A percentile compares a stretch with the other conserved stretches of the same genome.
phyloP scores from a whole-genome alignment of 352 stramenopile species.

The Globisporangium okanoganense region DNA sequence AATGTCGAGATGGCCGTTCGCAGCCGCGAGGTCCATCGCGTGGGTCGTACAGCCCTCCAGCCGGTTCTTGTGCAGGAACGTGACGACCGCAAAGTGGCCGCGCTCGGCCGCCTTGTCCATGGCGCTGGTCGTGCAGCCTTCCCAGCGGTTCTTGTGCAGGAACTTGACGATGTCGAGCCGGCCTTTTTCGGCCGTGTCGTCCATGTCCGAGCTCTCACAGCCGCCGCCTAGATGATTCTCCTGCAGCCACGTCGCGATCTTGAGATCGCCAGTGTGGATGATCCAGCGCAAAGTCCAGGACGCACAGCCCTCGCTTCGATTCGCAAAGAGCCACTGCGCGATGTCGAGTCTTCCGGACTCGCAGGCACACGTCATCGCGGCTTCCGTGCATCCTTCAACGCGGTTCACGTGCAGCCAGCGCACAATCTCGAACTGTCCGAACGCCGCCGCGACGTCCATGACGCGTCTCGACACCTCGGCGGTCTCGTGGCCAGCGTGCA shows the following conservation, averaged over 20 bases:
- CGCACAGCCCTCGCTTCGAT: conserved; percentile 16
- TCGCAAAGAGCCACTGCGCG: conserved; percentile 18
- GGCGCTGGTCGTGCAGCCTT: conserved; percentile 18
- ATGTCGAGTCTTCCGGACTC: conserved; percentile 20
- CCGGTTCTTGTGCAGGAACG: conserved; percentile 26
- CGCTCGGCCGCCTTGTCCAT: conserved; percentile 33
- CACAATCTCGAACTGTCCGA: conserved; percentile 23
- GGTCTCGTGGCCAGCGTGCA: conserved; percentile 15
- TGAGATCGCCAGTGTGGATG: conserved; percentile 9
- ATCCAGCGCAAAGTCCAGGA: conserved; percentile 18
- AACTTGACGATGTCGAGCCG: conserved; percentile 25
- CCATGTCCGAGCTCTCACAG: conserved; percentile 15
- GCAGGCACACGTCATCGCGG: conserved; percentile 16
- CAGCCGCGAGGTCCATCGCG: conserved; percentile 25
- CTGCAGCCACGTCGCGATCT: conserved; percentile 9
- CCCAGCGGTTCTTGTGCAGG: conserved; percentile 12
- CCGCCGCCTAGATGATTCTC: conserved; percentile 4
- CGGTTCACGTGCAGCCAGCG: conserved; percentile 24
- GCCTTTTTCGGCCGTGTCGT: conserved; percentile 24
- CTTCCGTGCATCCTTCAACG: conserved; percentile 13
- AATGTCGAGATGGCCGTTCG: conserved; percentile 23
- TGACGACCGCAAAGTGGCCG: conserved; percentile 24
- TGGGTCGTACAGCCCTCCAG: conserved; percentile 25
- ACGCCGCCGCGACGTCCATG: conserved; percentile 31
- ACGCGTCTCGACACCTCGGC: conserved; percentile 12